These are phyloP conservation scores for Phytophthora sp. DNA, from an alignment of 352 stramenopile genomes.

Conservation along the genomic window DNA sequence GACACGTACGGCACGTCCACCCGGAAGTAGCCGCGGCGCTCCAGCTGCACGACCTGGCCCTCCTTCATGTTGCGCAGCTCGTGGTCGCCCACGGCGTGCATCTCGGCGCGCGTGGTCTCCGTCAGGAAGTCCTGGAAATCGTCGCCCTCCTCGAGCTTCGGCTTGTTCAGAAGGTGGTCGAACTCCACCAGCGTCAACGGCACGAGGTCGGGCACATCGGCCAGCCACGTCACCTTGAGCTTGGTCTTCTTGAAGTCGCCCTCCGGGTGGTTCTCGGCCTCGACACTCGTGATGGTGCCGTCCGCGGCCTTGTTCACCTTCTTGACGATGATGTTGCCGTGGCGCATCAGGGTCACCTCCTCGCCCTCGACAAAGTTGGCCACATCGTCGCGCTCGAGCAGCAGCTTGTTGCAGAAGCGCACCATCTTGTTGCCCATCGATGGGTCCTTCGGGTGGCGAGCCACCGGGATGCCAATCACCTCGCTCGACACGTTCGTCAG, in stretches of 20 bases:
- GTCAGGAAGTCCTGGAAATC: conserved; percentile 98
- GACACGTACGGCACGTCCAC: conserved; percentile 86
- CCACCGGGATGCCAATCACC: conserved; percentile 67
- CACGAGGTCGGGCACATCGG: conserved; percentile 88
- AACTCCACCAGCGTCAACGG: conserved; percentile 96
- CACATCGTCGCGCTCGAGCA: conserved; percentile 97
- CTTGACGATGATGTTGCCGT: conserved; percentile 92
- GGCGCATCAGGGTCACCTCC: conserved; percentile 98
- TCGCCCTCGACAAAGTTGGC: conserved; percentile 95
- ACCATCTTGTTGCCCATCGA: conserved; percentile 86
- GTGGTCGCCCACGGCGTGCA: conserved; percentile 95
- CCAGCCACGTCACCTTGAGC: conserved; percentile 97
- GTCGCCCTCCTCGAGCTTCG: conserved; percentile 98
- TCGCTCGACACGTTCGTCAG: conserved; percentile 81
- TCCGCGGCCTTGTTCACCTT: conserved; percentile 69
- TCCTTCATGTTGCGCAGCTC: conserved; percentile 94
- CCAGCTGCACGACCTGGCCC: conserved; percentile 98
- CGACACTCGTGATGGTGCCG: conserved; percentile 62
- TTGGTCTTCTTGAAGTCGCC: conserved; percentile 96
- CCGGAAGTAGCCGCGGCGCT: conserved; percentile 98
- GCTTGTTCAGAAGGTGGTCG: conserved; percentile 98
- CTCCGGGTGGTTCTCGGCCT: conserved; percentile 78
- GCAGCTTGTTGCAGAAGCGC: conserved; percentile 88
- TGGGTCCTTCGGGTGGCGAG: conserved; percentile 83
- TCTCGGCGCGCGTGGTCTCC: conserved; percentile 93